Conservation (phyloP, 2,329 filamentous ascomycete genomes). For the Ophiosphaerella herpotricha region DNA sequence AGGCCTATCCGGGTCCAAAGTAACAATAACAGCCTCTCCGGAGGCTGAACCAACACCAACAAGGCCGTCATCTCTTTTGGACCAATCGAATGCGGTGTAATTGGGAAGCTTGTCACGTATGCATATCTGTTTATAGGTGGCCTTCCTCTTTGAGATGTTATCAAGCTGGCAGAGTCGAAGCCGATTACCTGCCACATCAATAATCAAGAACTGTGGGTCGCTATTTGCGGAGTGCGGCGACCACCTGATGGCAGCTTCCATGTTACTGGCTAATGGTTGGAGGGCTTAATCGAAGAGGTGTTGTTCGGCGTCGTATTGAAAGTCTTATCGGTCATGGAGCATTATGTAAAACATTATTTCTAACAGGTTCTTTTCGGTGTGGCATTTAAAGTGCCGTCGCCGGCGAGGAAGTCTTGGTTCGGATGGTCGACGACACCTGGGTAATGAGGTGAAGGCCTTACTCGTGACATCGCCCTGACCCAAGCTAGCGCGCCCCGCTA, state of each 20-base stretch:
- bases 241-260: slow-evolving; percentile 68
- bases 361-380: not conserved
- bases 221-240: slow-evolving; percentile 60
- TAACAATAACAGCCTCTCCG: slow-evolving; percentile 75
- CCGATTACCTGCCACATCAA: slow-evolving; percentile 64
- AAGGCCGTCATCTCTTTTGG: slow-evolving; percentile 64
- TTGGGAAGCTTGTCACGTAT: slow-evolving; percentile 61
- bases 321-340: not conserved
- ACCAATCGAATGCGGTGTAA: slow-evolving; percentile 70
- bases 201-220: slow-evolving; percentile 63
- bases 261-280: slow-evolving; percentile 35
- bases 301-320: not conserved
- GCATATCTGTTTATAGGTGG: slow-evolving; percentile 60
- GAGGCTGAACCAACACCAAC: slow-evolving; percentile 76
- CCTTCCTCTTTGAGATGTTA: slow-evolving; percentile 36
- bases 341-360: not conserved
- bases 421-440: not conserved
- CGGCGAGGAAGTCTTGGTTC: too few species aligned
- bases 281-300: not conserved
- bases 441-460: slow-evolving; percentile 16
- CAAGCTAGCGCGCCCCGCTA: slow-evolving; percentile 30
- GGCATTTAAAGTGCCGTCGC: too few species aligned
- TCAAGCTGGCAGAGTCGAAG: slow-evolving; percentile 62
- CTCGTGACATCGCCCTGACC: slow-evolving; percentile 27
- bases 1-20: slow-evolving; percentile 66